Evolutionary conservation across 305 asterid genomes (phyloP), one percentile per base, ranked within the genome.

Genomic region (Plantago rigida): DNA sequence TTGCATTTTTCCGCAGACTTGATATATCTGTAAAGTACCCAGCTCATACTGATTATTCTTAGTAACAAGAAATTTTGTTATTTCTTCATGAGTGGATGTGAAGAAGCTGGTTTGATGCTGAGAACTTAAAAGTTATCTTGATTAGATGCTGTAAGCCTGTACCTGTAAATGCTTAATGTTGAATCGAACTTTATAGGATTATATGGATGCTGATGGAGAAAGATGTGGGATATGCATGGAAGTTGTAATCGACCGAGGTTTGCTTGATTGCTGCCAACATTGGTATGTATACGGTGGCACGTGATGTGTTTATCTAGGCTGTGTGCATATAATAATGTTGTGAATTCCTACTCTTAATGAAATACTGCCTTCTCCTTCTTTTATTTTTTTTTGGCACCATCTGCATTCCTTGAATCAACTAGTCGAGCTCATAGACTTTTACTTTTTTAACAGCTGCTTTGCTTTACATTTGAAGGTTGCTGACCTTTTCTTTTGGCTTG

Each of bases 201-300:
- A 72, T 78, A 65, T 77, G 64, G 77, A 70, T 75, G 71, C 78
- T 54, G 96, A 85, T 60, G 95, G 97, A 31, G 97, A 86, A 75
- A 77, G 95, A 69, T 92, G 99, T 78, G 99, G 99, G 62, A 89
- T 92, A 66, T 92, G 99, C 73, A 89, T 80, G 94, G 95, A 86
- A 74, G 72, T 79, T 58, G 95, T 92, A 65, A 72, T 92, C 56
- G 97, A 92, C 71, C 77, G 97, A 79, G 99, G 99, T 13, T 95
- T 92, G 63, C 85, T 92, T 56, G 99, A 92, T 81, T 92, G 99
- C 84, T 92, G 99, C 76, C 94, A 89, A 64, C 99, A 92, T 62
- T 92, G 99, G 99, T 92, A 81, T 63, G 80, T 56, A 44, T 22
- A 22, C 26, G 26, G 26, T 1, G 26, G 26, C 26, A 22, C 26